Base-by-base conservation (phyloP, 2,329 filamentous ascomycete species). In the Fusarium dimerum region DNA sequence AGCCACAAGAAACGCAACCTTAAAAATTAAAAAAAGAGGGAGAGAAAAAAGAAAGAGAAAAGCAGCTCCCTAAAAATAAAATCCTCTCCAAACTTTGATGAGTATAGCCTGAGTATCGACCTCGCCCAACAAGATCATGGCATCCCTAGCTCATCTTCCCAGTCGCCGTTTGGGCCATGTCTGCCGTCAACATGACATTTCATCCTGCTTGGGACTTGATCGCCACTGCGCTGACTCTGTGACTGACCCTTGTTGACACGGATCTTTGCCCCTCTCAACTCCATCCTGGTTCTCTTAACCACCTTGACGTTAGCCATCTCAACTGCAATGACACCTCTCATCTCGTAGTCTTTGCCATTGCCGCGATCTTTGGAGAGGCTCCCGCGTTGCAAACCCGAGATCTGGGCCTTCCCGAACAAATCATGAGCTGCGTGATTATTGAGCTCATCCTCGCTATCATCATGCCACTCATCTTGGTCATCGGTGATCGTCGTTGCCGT, bases 401-500 rank as follows among this genome's bases (percentile, higher is more conserved):
- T 16, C 40, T 51, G 26, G 49, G 47, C 20, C 44, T 20, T 38
- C 29, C 16, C 26, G 18, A 38, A 16, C 39, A 39, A 13, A 20
- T 47, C 52, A 45, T 43, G 47, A 45, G 26, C 40, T 49, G 51
- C 51, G 45, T 45, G 47, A 13, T 50, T 46, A 46, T 54, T 46
- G 45, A 65, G 62, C 52, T 65, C 62, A 46, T 65, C 62, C 44
- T 45, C 56, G 17, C 62, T 64, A 12, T 60, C 57, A 30, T 52
- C 48, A 39, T 51, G 40, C 42, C 48, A 44, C 34, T 48, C 41
- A 45, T 36, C 32, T 36, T 36, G 32, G 32, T 44, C 42, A 18
- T 60, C 52, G 29, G 43, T 44, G 48, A 57, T 47, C 40, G 48
- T 55, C 36, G 43, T 60, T 43, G 40, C 40, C 12, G 51, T 60